Conservation (phyloP, 768 basidiomycete species). For the Podaxis mareebaensis region DNA sequence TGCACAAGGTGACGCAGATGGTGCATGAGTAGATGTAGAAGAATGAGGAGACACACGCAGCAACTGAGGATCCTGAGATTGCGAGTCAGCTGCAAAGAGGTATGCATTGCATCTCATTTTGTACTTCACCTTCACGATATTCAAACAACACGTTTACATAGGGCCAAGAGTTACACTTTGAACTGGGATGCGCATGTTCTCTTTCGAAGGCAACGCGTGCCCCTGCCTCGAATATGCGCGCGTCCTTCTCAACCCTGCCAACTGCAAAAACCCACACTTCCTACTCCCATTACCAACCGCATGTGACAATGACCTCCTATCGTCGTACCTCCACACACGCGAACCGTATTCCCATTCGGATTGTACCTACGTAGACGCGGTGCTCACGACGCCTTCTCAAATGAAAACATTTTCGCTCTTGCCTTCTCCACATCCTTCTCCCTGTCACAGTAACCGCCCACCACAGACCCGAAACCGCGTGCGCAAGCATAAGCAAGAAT, state of each 20-base stretch:
- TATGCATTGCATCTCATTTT: conserved; percentile 32
- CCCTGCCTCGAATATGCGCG: conserved; percentile 98
- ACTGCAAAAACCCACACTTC: conserved; percentile 89
- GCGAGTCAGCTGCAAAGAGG: conserved; percentile 86
- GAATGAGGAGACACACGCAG: conserved; percentile 78
- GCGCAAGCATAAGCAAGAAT: too few species aligned
- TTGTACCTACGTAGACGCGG: conserved; percentile 82
- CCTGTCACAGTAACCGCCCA: too few species aligned
- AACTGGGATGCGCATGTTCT: conserved; percentile 89
- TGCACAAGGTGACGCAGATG: conserved; percentile 79
- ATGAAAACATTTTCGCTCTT: too few species aligned
- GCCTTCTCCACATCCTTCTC: too few species aligned
- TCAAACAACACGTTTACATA: conserved; percentile 26
- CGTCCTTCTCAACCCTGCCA: conserved; percentile 85
- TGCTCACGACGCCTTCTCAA: conserved; percentile 60
- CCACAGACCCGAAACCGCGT: too few species aligned
- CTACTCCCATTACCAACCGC: conserved; percentile 66
- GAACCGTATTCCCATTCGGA: conserved; percentile 79
- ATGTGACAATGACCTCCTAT: conserved; percentile 69
- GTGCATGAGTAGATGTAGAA: conserved; percentile 93
- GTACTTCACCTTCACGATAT: background rate
- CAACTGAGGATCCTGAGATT: conserved; percentile 82
- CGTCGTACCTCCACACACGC: conserved; percentile 71
- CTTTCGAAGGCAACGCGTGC: conserved; percentile 93
- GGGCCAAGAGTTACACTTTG: conserved; percentile 95